phyloP scores from a whole-genome alignment of 257 asterid genomes.

The Lycium ferocissimum region DNA sequence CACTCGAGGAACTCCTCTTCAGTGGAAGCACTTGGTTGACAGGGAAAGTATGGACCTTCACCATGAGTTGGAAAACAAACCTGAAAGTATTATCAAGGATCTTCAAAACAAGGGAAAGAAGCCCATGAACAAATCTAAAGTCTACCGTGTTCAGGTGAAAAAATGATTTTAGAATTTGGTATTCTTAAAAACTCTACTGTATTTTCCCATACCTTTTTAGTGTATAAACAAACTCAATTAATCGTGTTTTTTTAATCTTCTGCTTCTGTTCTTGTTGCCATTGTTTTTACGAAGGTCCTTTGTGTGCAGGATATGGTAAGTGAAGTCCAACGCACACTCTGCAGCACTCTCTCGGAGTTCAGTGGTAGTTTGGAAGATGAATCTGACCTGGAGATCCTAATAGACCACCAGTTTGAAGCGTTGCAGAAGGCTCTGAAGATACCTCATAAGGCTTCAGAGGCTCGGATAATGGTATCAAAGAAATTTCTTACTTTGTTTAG shows the following conservation, averaged over 20 bases:
- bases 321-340: constrained; percentile 69
- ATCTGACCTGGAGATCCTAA: constrained; percentile 69
- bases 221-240: not conserved
- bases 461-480: constrained; percentile 76
- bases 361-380: constrained; percentile 76
- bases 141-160: constrained; percentile 69
- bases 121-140: constrained; percentile 55
- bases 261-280: not conserved
- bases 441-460: constrained; percentile 80
- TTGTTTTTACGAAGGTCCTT: not conserved
- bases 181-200: not conserved
- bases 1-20: constrained; percentile 91
- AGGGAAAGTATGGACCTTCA: constrained; percentile 42
- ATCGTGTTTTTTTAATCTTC: not conserved
- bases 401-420: constrained; percentile 75
- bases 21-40: constrained; percentile 64
- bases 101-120: constrained; percentile 58
- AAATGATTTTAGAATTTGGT: not conserved
- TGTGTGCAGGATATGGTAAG: constrained; percentile 68
- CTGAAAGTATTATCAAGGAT: constrained; percentile 56
- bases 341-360: constrained; percentile 57
- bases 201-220: not conserved
- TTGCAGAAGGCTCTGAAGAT: constrained; percentile 76
- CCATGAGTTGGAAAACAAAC: constrained; percentile 47
- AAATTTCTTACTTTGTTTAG: constrained; percentile 84